Base-by-base conservation (phyloP, 2,329 filamentous ascomycete genomes). In the Arthrinium phaeospermum region DNA sequence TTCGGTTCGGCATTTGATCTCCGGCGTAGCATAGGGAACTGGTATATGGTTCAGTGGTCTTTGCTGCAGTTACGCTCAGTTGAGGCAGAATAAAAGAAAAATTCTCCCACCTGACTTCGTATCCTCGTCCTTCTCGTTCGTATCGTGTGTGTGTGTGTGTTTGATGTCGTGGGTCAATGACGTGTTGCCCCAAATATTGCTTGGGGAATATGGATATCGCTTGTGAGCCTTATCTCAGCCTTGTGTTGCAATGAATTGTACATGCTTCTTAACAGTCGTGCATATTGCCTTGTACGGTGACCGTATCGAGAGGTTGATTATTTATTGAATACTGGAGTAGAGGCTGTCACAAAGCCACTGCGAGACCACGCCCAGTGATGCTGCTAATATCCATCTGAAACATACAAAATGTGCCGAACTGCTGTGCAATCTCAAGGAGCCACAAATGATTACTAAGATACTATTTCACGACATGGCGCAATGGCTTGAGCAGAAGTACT, bases 1-100 rank as follows among this genome's bases (percentile, higher is more conserved):
- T 79, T 76, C 75, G 57, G 57, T 41, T 41, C 57, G 78, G 77
- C 79, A 79, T 80, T 79, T 78, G 78, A 78, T 79, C 79, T 79
- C 77, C 79, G 79, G 80, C 80, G 80, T 80, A 80, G 76, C 78
- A 79, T 79, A 77, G 77, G 53, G 80, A 75, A 79, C 74, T 79
- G 72, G 77, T 77, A 47, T 75, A 79, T 76, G 78, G 77, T 78
- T 79, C 77, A 73, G 75, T 77, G 75, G 75, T 77, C 79, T 76
- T 71, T 76, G 73, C 77, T 77, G 78, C 78, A 78, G 75, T 41
- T 49, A n/a, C 68, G 41, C 45, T 70, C 68, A 53, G 68, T 70
- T 70, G 68, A 57, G 68, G 68, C 41, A 70, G 68, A 70, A 70
- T 70, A 70, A 70, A 70, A 70, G 57, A 70, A 30, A 47, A 70